Conservation (phyloP, 257 asterid species). For the Solanum ossicruentum region DNA sequence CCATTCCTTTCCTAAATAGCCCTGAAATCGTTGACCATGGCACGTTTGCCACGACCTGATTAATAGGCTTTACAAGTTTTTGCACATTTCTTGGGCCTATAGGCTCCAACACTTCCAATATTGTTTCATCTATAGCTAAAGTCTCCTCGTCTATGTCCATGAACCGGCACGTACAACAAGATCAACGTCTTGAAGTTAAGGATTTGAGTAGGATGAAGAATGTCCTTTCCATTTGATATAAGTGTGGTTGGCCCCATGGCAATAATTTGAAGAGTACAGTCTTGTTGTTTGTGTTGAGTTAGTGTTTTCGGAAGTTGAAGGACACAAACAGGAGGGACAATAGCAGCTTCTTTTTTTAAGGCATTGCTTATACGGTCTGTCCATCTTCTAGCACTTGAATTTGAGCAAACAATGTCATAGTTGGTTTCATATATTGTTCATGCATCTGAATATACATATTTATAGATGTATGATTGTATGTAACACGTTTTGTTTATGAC, state of each 20-base stretch:
- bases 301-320: conserved; percentile 20
- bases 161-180: conserved; percentile 20
- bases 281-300: conserved; percentile 19
- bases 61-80: conserved; percentile 1
- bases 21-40: conserved; percentile 16
- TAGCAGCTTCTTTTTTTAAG: conserved; percentile 4
- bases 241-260: conserved; percentile 39
- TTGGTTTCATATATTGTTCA: neutral
- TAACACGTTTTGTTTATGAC: neutral
- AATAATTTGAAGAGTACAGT: conserved; percentile 20
- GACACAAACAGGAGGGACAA: conserved; percentile 16
- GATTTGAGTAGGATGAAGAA: conserved; percentile 4
- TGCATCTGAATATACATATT: neutral
- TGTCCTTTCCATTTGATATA: conserved; percentile 19
- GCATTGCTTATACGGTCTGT: conserved; percentile 11
- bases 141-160: conserved; percentile 23
- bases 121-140: conserved; percentile 10
- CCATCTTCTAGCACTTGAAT: conserved; percentile 12
- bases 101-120: conserved; percentile 4
- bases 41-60: neutral
- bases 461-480: neutral
- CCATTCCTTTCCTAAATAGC: conserved; percentile 1
- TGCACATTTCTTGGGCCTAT: neutral
- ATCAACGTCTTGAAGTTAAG: conserved; percentile 13
- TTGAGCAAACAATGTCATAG: neutral